Conservation (phyloP, 495 filamentous ascomycete genomes). For the Cercophora scortea region DNA sequence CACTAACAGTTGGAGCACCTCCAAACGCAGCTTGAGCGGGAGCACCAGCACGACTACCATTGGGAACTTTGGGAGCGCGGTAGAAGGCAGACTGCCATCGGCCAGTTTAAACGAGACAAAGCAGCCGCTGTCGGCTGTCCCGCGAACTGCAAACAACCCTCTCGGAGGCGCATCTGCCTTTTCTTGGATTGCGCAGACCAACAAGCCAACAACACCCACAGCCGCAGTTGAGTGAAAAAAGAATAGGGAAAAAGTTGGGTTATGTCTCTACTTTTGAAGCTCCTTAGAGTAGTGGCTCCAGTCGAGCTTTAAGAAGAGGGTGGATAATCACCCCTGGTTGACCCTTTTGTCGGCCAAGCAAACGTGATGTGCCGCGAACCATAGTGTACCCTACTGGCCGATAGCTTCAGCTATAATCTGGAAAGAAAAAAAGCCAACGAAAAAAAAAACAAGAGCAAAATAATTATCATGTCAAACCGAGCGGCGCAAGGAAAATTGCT, state of each 20-base stretch:
- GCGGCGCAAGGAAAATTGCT: no score
- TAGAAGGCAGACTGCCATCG: slow-evolving; percentile 19
- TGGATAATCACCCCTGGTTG: no score
- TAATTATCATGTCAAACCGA: background rate
- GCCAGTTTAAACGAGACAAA: slow-evolving; percentile 6
- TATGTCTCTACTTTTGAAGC: no score
- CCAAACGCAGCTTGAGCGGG: slow-evolving; percentile 27
- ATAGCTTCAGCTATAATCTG: background rate
- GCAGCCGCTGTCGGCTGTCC: slow-evolving; percentile 25
- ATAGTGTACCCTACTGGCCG: no score
- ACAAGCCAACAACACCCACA: slow-evolving; percentile 30
- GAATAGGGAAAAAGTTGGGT: background rate
- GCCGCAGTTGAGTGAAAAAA: slow-evolving; percentile 20
- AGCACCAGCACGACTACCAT: slow-evolving; percentile 2
- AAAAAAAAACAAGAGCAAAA: background rate
- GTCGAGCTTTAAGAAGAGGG: no score
- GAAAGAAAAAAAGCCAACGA: background rate
- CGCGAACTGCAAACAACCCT: slow-evolving; percentile 58
- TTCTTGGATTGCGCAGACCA: slow-evolving; percentile 61
- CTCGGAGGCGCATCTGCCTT: slow-evolving; percentile 92
- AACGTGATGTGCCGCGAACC: no score
- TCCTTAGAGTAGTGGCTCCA: no score
- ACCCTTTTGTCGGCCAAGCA: no score
- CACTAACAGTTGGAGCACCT: slow-evolving; percentile 26
- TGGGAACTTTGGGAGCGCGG: slow-evolving; percentile 2